Evolutionary conservation across 2,329 filamentous ascomycete species (phyloP), one percentile per base, ranked within the genome.

Genomic region (Tolypocladium endophyticum): DNA sequence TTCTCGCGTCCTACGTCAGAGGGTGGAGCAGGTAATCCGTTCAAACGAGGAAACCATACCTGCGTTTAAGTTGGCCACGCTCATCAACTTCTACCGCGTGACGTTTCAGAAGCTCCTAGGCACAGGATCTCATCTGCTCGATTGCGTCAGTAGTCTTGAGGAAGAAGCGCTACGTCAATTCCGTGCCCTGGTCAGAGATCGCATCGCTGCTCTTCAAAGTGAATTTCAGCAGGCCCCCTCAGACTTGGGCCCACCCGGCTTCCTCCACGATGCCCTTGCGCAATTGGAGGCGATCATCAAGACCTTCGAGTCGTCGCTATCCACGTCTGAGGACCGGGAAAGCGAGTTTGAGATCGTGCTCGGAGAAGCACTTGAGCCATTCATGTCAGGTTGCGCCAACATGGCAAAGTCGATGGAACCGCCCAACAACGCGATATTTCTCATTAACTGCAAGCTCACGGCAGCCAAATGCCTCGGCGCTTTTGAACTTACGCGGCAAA

Each of bases 21-120:
- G 93, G 38, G 86, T 95, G 58, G 92, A 97, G 72, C 89, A 97
- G 67, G 89, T 96, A 25, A 88, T 97, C 20, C 92, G 96, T 67
- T 89, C 89, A 62, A 93, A 96, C 70, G 92, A 97, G 66, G 92
- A 97, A 61, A 88, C 88, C 0, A 90, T 95, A 25, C 78, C 92
- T 56, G 87, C 91, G 39, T 99, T 96, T 77, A 94, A 92, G 71
- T 85, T 97, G 47, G 87, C 90, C 14, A 97, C 96, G 66, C 79
- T 99, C 1, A 81, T 97, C 50, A 86, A 85, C 47, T 99, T 99
- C 74, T 99, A 99, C 74, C 86, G 85, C 36, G 81, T 85, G 62
- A 97, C 92, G 1, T 97, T 97, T 70, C 77, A 85, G 20, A 93
- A 88, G 66, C 79, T 97, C 0, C 78, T 97, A 0, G 88, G 89